These are phyloP conservation scores for Fonsecaea erecta DNA, from an alignment of 2,329 filamentous ascomycete genomes.

Conservation along the genomic window DNA sequence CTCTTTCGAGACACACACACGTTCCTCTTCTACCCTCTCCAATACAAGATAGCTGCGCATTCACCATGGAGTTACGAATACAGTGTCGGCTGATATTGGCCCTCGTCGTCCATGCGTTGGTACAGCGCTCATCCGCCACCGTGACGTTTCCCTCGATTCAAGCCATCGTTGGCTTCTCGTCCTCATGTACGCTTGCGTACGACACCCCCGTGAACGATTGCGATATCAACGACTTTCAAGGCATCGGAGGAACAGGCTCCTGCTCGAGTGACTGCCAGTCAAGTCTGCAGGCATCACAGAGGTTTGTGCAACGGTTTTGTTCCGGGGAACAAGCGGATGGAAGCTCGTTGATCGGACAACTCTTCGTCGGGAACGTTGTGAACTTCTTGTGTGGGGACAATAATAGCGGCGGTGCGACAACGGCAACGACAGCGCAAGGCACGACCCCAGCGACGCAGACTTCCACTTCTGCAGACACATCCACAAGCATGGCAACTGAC, in stretches of 20 bases:
- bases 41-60: background rate
- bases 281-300: slow-evolving; percentile 17
- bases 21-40: background rate
- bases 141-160: slow-evolving; percentile 31
- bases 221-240: slow-evolving; percentile 30
- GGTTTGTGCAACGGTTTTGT: slow-evolving; percentile 27
- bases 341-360: slow-evolving; percentile 41
- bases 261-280: slow-evolving; percentile 27
- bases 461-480: slow-evolving; percentile 47
- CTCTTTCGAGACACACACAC: background rate
- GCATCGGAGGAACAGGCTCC: slow-evolving; percentile 23
- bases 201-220: slow-evolving; percentile 25
- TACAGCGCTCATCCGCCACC: slow-evolving; percentile 25
- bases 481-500: slow-evolving; percentile 47
- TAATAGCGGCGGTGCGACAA: slow-evolving; percentile 43
- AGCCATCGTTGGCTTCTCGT: slow-evolving; percentile 33
- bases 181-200: slow-evolving; percentile 32
- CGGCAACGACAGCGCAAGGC: slow-evolving; percentile 42
- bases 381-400: slow-evolving; percentile 50
- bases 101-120: slow-evolving; percentile 25
- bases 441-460: slow-evolving; percentile 48
- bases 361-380: slow-evolving; percentile 38
- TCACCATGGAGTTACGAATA: slow-evolving; percentile 18
- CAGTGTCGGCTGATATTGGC: slow-evolving; percentile 4
- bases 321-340: slow-evolving; percentile 21